phyloP scores from a whole-genome alignment of 495 filamentous ascomycete species.

The Emericellopsis terricola region DNA sequence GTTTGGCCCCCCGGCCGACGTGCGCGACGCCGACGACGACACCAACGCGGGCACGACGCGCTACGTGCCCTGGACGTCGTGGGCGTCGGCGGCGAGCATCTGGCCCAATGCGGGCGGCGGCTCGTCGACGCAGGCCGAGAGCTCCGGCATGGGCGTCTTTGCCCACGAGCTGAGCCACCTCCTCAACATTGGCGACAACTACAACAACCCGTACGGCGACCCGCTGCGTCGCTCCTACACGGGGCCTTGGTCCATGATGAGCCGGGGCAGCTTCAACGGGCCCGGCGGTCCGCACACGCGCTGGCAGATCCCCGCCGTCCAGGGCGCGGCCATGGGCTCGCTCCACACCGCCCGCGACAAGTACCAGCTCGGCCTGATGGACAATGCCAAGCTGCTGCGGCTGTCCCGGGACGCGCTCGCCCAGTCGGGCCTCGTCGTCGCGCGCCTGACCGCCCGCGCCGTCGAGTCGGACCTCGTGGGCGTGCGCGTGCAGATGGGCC shows the following conservation, averaged over 20 bases:
- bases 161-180: constrained; percentile 23
- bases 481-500: constrained; percentile 14
- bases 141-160: constrained; percentile 21
- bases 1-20: constrained; percentile 19
- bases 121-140: constrained; percentile 23
- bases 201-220: constrained; percentile 21
- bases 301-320: constrained; percentile 20
- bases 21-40: constrained; percentile 3
- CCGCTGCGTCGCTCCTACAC: constrained; percentile 20
- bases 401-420: constrained; percentile 15
- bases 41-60: constrained; percentile 19
- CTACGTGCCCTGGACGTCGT: constrained; percentile 24
- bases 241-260: constrained; percentile 22
- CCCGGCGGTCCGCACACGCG: constrained; percentile 24
- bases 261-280: constrained; percentile 21
- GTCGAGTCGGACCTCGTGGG: constrained; percentile 17
- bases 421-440: constrained; percentile 17
- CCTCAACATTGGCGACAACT: constrained; percentile 23
- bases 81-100: constrained; percentile 17
- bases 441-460: constrained; percentile 17
- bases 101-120: constrained; percentile 25
- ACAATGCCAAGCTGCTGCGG: constrained; percentile 11
- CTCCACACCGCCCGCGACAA: constrained; percentile 24
- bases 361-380: constrained; percentile 16
- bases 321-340: constrained; percentile 17